phyloP scores from a whole-genome alignment of 345 rosid genomes.

The Toxicodendron radicans region DNA sequence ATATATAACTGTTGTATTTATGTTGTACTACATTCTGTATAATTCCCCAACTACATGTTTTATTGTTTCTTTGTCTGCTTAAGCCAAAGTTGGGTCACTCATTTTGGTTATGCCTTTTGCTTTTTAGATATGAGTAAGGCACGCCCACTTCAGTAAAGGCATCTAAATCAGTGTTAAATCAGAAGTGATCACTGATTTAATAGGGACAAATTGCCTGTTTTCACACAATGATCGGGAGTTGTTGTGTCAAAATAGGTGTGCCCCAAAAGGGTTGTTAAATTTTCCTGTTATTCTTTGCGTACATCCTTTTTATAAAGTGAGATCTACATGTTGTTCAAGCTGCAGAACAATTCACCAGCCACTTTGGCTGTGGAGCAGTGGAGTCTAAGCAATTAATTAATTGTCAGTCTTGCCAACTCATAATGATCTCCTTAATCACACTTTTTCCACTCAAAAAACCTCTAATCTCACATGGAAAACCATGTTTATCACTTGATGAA shows the following conservation, averaged over 20 bases:
- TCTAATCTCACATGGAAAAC: neutral
- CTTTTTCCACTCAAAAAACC: neutral
- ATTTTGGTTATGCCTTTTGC: neutral
- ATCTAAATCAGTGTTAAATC: no score
- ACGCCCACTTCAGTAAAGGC: neutral
- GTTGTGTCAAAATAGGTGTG: slow-evolving; percentile 23
- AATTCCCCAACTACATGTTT: neutral
- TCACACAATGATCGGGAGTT: neutral
- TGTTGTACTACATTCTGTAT: no score
- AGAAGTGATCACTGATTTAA: neutral
- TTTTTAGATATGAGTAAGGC: neutral
- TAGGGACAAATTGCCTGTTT: slow-evolving; percentile 7
- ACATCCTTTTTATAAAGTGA: neutral
- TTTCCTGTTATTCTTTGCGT: neutral
- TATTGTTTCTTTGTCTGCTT: slow-evolving; percentile 10
- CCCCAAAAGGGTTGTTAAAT: slow-evolving; percentile 14
- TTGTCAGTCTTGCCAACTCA: slow-evolving; percentile 16
- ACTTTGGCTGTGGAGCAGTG: neutral
- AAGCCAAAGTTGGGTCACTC: slow-evolving; percentile 2
- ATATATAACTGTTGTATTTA: neutral
- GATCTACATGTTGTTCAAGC: slow-evolving; percentile 8
- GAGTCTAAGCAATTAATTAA: slow-evolving; percentile 1
- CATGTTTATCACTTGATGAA: neutral
- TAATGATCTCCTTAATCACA: no score
- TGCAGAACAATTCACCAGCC: neutral